Evolutionary conservation across 805 yeast genomes (phyloP), one percentile per base, ranked within the genome.

Genomic region (Tetrapisispora pingtungensis): DNA sequence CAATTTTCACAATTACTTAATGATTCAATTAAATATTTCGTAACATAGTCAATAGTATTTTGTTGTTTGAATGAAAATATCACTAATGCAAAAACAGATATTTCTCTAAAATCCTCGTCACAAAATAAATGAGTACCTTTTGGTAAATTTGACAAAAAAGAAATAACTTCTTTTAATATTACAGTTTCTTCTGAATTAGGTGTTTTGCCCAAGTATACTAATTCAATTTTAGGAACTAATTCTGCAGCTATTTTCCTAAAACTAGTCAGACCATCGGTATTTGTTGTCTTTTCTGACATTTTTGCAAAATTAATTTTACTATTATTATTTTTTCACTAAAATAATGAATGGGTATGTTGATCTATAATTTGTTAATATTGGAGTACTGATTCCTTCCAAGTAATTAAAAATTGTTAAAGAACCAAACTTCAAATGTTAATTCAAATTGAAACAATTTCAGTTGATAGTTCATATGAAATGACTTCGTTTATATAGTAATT

Each of bases 51-150:
- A 15, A 73, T 65, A 1, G 73, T 70, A n/a, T 66, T 70, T 33
- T 66, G 66, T 22, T 69, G 74, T 47, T 54, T 59, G 52, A 81
- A 79, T 3, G 88, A 79, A 56, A 80, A 80, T 46, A 79, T 63
- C 14, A 82, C 74, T 43, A 81, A 59, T 10, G 73, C 64, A 54
- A 80, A 80, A 13, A 72, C 68, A 10, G 81, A 67, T 18, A 77
- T 67, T 2, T 76, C 73, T 35, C 64, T 65, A 47, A 74, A 64
- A 27, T 59, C 58, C 8, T 65, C 65, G 53, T 78, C 74, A 59
- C 88, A 81, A 57, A 79, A 82, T 52, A 75, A 61, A 50, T 81
- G 84, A 33, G 46, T 53, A 20, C 57, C 61, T 14, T 49, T 49
- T 7, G 62, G 58, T 20, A 62, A 47, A 28, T 51, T 47, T 5